Conservation (phyloP, 2,329 filamentous ascomycete species). For the Colletotrichum tofieldiae region DNA sequence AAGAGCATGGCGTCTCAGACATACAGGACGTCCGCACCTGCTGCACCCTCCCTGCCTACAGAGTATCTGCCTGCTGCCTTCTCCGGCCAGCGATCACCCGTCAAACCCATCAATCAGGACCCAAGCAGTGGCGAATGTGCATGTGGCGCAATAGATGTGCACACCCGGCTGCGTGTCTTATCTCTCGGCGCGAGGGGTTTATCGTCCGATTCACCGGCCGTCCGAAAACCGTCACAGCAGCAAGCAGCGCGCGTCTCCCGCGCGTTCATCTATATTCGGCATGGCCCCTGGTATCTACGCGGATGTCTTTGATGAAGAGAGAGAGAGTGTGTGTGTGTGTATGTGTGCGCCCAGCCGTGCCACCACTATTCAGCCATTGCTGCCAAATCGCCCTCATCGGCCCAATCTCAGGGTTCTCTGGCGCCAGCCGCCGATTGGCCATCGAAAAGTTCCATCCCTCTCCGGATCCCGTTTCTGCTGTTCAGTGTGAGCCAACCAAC, state of each 20-base stretch:
- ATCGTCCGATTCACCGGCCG: too few relatives aligned
- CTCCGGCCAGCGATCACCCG: background rate
- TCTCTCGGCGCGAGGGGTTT: background rate
- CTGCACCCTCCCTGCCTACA: background rate
- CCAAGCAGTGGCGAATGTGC: background rate
- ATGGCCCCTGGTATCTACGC: background rate
- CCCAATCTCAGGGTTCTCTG: background rate
- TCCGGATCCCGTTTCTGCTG: background rate
- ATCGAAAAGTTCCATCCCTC: background rate
- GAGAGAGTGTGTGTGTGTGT: background rate
- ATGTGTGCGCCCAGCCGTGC: background rate
- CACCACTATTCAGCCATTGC: background rate
- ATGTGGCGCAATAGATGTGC: background rate
- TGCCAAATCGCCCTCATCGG: background rate
- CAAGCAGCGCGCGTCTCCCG: too few relatives aligned
- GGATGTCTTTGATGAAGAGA: background rate
- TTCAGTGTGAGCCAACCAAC: background rate
- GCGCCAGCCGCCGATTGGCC: background rate
- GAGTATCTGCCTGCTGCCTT: background rate
- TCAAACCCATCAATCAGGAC: background rate
- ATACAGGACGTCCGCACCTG: background rate
- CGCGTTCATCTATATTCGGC: too few relatives aligned
- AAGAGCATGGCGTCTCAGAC: constrained; percentile 7
- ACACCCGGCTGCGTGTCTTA: background rate
- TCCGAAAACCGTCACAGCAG: too few relatives aligned